Base-by-base conservation (phyloP, 257 asterid species). In the Fraxinus anomala region DNA sequence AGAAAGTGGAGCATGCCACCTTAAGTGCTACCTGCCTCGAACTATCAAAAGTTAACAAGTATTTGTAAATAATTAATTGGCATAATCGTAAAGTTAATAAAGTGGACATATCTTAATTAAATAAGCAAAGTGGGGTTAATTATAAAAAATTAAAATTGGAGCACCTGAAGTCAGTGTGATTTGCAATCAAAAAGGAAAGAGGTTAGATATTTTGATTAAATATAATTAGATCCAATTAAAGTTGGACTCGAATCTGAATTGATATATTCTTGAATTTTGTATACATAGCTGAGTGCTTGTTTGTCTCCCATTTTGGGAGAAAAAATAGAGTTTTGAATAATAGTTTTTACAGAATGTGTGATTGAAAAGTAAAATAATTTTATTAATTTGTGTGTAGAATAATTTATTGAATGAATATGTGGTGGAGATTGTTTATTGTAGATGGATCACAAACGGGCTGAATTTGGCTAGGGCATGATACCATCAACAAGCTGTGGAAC, bases 1-100 rank as follows among this genome's bases (percentile, higher is more conserved):
- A 81, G 74, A 84, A 87, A 88, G 88, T 84, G 89, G 88, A 88
- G 89, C 91, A 88, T 86, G 88, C 86, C 88, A 90, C 92, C 90
- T 86, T 78, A 80, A 77, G 40, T 80, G 82, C 66, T 78, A 87
- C 87, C 90, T 84, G 83, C 87, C 76, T 79, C 73, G 72, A 68
- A 86, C 80, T 68, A 79, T 80, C 83, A 68, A 75, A 81, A 84
- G 13, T 56, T 28, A 72, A 39, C 3, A 56, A 74, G 54, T 70
- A 73, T 80, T 68, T 80, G 49, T 54, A 36, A 34, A 14, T 37
- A 74, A 67, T 80, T 87, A 17, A 84, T 83, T 70, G 77, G 77
- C 72, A 77, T 73, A 73, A 81, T 76, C 14, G 59, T 21, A 83
- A 83, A 84, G 86, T 59, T 72, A 31, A 17, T 59, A 82, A 75